Evolutionary conservation across 2,329 filamentous ascomycete species (phyloP).

Genomic region (Polytolypa hystricis): DNA sequence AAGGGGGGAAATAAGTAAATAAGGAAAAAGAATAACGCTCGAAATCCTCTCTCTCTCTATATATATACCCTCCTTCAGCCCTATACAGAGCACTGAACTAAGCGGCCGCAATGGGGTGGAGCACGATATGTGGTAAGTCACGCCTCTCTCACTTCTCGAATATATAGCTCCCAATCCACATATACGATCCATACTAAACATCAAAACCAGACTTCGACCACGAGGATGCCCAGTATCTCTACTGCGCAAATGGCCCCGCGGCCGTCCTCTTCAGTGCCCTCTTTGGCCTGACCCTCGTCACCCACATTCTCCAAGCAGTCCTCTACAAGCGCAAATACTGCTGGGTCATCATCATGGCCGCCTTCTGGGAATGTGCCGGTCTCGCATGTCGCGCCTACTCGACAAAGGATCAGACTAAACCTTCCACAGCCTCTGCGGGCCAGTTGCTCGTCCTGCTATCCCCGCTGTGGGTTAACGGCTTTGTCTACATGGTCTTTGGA

Average conservation of each 20-base stretch:
- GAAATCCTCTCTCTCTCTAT: too few species aligned
- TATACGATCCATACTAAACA: too few species aligned
- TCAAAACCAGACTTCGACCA: too few species aligned
- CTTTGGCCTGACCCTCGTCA: slow-evolving; percentile 23
- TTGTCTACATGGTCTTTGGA: slow-evolving; percentile 32
- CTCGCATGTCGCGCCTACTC: slow-evolving; percentile 32
- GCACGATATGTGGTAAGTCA: too few species aligned
- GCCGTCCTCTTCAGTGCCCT: slow-evolving; percentile 26
- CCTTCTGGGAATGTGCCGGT: slow-evolving; percentile 28
- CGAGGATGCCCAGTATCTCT: slow-evolving; percentile 16
- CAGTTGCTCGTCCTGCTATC: slow-evolving; percentile 37
- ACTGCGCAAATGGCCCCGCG: slow-evolving; percentile 27
- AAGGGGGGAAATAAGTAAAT: too few species aligned
- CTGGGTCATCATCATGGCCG: slow-evolving; percentile 36
- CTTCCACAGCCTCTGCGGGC: slow-evolving; percentile 20
- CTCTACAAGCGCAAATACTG: slow-evolving; percentile 29
- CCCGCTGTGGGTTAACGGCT: slow-evolving; percentile 37
- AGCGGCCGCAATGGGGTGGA: too few species aligned
- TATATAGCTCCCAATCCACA: too few species aligned
- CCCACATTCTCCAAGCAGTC: slow-evolving; percentile 27
- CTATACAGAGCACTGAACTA: too few species aligned
- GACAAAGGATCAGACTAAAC: slow-evolving; percentile 30
- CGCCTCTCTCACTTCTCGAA: too few species aligned
- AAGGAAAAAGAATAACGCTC: too few species aligned
- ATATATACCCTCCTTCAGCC: too few species aligned